Base-by-base conservation (phyloP, 371 early-diverging fungal genomes). In the Entomophthora muscae region DNA sequence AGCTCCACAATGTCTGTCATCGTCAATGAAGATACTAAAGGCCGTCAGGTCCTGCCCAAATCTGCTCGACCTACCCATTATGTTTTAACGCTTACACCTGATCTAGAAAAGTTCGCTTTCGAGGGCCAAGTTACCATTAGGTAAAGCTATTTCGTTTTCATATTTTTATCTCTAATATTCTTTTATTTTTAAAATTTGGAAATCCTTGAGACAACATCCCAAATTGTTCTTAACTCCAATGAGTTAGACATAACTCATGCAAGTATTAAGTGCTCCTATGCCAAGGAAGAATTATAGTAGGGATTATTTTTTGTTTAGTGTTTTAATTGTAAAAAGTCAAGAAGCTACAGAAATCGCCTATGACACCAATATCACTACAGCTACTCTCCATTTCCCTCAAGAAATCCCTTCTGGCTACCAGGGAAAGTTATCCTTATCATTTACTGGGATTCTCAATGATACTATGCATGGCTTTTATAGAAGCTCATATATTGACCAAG, bases 401-500 rank as follows among this genome's bases (percentile, higher is more conserved):
- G 64, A n/a, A 66, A 64, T 88, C 24, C 68, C 75, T 32, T 75
- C 72, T 24, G 79, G 74, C 22, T 51, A 81, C 23, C 66, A 64
- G 7, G 83, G 74, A 2, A 55, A 68, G 32, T 67, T 93, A 3
- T 64, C 68, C 27, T 71, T 88, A 32, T 68, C 73, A 55, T 93
- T 83, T 71, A 74, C 73, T 30, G 91, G 90, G 13, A 74, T 69
- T 27, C 74, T 88, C 66, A 86, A 90, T 70, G 87, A 91, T 70
- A 73, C 85, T 65, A 81, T 94, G 85, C 73, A 73, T 63, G 93
- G 95, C 0, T 90, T 94, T 68, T 94, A 94, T 73, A 78, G 91
- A 33, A 78, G 80, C 54, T 70, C 72, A 5, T 91, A 87, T 71
- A 79, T 76, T 24, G 82, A 85, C 67, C 62, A 64, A 1, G 67